Evolutionary conservation across 2,329 filamentous ascomycete genomes (phyloP), one percentile per base, ranked within the genome.

Genomic region (Ascochyta pisi): DNA sequence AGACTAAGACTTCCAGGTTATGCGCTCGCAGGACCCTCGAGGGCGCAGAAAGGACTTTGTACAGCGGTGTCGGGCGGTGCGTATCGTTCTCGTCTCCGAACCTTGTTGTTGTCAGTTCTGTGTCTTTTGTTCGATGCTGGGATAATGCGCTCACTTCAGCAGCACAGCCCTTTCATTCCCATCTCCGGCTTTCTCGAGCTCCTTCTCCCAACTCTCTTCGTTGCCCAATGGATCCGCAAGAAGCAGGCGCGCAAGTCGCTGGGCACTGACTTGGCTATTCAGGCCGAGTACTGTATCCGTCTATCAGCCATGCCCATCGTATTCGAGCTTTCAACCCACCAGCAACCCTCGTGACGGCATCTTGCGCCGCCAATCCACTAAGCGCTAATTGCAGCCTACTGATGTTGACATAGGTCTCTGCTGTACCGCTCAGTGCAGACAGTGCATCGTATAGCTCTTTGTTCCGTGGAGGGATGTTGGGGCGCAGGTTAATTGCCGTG

Each of bases 361-460:
- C 74, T 42, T 82, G 77, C 23, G 78, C 80, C 66, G 85, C 84
- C 60, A 88, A 69, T 22, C 89, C 87, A 60, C 86, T 83, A 22
- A 91, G 77, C 12, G 89, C 90, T 64, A 94, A 83, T 73, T 91
- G 88, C 41, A 93, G 71, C 51, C 88, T 82, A 27, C 89, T 86
- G n/a, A 88, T 81, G 67, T 89, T 89, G 49, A 90, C 81, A 64
- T 87, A 83, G 54, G 81, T 83, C 23, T 84, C 81, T 2, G 86
- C 85, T 44, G 84, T 78, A 47, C 83, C 83, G 65, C 89, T 82
- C 3, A 94, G 79, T 22, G 84, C 81, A 1, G 81, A 73, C 0
- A 93, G 78, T 2, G 84, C 79, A 39, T 81, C 75, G 59, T 88
- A 81, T 5, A 91, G 83, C 62, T 89, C 83, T 51, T 77, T 75